phyloP scores from a whole-genome alignment of 2,329 filamentous ascomycete genomes.

The Fusarium austroafricanum region DNA sequence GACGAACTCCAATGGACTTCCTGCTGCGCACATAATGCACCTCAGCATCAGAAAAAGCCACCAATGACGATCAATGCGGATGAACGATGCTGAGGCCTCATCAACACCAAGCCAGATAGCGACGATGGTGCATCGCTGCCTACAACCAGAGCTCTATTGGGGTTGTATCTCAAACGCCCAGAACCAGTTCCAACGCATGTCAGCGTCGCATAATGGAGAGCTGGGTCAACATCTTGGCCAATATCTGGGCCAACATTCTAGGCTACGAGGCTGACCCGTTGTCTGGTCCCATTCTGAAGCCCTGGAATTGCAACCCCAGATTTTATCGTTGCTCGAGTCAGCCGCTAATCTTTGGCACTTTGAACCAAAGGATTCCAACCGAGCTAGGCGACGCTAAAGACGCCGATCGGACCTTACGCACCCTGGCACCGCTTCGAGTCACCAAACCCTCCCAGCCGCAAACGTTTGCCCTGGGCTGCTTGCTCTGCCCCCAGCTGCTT shows the following conservation, averaged over 20 bases:
- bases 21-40: slow-evolving; percentile 9
- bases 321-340: slow-evolving; percentile 23
- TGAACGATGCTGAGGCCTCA: slow-evolving; percentile 7
- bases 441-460: not conserved
- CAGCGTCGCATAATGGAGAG: slow-evolving; percentile 8
- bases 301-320: slow-evolving; percentile 23
- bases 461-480: not conserved
- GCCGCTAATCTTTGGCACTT: slow-evolving; percentile 5
- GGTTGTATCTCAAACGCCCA: not conserved
- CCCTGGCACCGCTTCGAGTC: not conserved
- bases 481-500: not conserved
- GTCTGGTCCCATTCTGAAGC: not conserved
- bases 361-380: not conserved
- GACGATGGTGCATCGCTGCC: not conserved
- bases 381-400: slow-evolving; percentile 13
- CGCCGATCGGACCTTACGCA: slow-evolving; percentile 15
- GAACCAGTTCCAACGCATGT: slow-evolving; percentile 7
- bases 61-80: slow-evolving; percentile 1
- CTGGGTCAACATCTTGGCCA: too few species aligned
- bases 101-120: slow-evolving; percentile 3
- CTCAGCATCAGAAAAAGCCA: slow-evolving; percentile 1
- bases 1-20: not conserved
- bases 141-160: not conserved
- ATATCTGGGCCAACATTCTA: too few species aligned
- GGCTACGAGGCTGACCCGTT: not conserved